Evolutionary conservation across 345 rosid species (phyloP), one percentile per base, ranked within the genome.

Genomic region (Acer negundo): DNA sequence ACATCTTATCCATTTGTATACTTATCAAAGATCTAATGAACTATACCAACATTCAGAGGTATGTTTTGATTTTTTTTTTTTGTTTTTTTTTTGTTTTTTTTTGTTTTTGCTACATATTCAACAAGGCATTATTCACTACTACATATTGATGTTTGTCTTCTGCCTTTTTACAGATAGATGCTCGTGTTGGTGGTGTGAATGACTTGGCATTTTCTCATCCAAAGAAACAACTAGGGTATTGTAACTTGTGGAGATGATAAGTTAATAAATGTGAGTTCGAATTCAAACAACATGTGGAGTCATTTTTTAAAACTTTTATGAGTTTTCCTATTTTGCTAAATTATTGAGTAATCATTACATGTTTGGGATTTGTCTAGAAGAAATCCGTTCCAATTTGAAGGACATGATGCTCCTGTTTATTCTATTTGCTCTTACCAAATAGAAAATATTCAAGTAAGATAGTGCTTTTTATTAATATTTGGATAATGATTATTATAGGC

Each of bases 361-460:
- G 87, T 84, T 38, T 84, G 87, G 87, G 87, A 84, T 31, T 62
- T 79, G 69, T 73, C 77, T 49, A 82, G 84, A 46, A 67, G 82
- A 70, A 84, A 77, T 22, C 77, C 73, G 55, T 84, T 75, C 62
- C 82, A 74, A 15, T 84, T 84, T 40, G 84, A 84, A 70, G 87
- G 87, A 46, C 87, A 84, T 10, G 87, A 84, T n/a, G 83, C 87
- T 7, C 83, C 87, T 16, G 83, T 84, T 22, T 81, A 81, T 71
- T 81, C 87, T 26, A 28, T 81, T 55, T 81, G 87, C 68, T 83
- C 87, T 20, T 84, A 84, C 68, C 81, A 73, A 40, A 84, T 76
- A 82, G 87, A 84, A 67, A 81, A 76, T 67, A 81, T 84, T 79
- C 87, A 84, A 77, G 87, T 84, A 46, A 74, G 67, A 69, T 13